These are phyloP conservation scores for Chalaropsis ovoidea DNA, from an alignment of 2,329 filamentous ascomycete species.

Conservation along the genomic window DNA sequence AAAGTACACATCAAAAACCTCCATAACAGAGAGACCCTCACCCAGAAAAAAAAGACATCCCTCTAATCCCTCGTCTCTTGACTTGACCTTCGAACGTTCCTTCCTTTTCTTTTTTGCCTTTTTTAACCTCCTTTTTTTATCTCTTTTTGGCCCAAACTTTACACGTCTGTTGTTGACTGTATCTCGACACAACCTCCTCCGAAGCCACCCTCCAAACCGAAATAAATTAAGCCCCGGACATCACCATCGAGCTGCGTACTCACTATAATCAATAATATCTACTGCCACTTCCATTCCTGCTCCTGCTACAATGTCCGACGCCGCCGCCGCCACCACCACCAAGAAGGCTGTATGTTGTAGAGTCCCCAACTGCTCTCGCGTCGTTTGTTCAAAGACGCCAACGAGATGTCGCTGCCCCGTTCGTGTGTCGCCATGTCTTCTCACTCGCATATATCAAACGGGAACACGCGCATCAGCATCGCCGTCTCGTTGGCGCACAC, in stretches of 20 bases:
- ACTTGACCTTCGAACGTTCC: background rate
- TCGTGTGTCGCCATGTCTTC: background rate
- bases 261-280: constrained; percentile 7
- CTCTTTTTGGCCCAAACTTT: background rate
- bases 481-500: constrained; percentile 1
- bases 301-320: constrained; percentile 15
- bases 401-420: background rate
- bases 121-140: background rate
- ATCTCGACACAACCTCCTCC: background rate
- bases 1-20: constrained; percentile 12
- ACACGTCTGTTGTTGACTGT: background rate
- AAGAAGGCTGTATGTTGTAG: constrained; percentile 12
- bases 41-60: background rate
- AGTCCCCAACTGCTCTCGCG: background rate
- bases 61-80: constrained; percentile 15
- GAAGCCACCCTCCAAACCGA: background rate
- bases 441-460: background rate
- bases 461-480: background rate
- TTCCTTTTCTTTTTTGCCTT: constrained; percentile 8
- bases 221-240: background rate
- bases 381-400: background rate
- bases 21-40: constrained; percentile 5
- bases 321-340: background rate
- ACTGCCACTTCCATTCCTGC: background rate
- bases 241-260: background rate